Base-by-base conservation (phyloP, 1,139 yeast genomes). In the Sugiyamaella japonica region DNA sequence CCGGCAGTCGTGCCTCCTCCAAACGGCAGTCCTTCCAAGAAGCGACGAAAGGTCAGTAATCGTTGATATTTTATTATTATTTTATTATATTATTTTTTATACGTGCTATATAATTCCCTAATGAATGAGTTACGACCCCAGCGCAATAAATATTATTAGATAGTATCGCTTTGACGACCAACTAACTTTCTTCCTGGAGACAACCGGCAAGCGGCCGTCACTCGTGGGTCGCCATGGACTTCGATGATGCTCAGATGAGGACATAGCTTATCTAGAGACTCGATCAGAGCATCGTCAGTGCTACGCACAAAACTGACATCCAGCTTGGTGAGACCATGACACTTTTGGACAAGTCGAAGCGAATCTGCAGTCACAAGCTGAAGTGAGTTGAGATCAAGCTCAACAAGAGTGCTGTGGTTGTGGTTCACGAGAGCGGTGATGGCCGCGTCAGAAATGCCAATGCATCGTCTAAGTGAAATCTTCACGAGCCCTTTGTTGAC, bases 241-340 rank as follows among this genome's bases (percentile, higher is more conserved):
- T 89, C 96, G 54, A 90, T 66, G 10, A 87, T 74, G 45, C 78
- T 76, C 56, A 90, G 70, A 50, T 79, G 80, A 0, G 84, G 80
- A 61, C 93, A 86, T 13, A 76, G 74, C 28, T 77, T 73, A 7
- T 84, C 79, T 16, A 89, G 62, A 20, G 78, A 66, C 31, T 77
- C 76, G 12, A 89, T 68, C 0, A 83, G 75, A 34, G 76, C 80
- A 70, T 89, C 87, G 68, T 88, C 89, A 4, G 88, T 79, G 17
- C 83, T 75, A 50, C 95, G 74, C 1, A 89, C 89, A 72, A 90
- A 90, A 0, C 96, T 93, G 12, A 82, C 65, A 67, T 90, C 93
- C 29, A 86, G 65, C 25, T 81, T 77, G 0, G 89, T 81, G 52
- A 90, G 71, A 39, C 82, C 74, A 0, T 88, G 88, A 54, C 84